Base-by-base conservation (phyloP, 371 early-diverging fungal genomes). In the Mucor irregularis region DNA sequence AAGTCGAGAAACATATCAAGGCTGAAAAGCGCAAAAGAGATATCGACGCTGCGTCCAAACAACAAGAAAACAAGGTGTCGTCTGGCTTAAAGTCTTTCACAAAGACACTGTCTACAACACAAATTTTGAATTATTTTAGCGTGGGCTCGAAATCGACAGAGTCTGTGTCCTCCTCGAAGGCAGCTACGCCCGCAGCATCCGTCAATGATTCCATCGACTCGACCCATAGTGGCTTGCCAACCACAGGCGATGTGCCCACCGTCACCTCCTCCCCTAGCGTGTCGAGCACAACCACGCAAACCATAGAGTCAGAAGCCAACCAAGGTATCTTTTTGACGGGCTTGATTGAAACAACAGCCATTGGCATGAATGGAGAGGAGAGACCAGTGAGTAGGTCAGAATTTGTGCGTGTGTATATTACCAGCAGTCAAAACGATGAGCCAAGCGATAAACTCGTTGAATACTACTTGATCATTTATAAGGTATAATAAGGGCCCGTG, bases 381-480 rank as follows among this genome's bases (percentile, higher is more conserved):
- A 61, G 50, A 16, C 50, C 52, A 0, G 50, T 53, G 4, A 62
- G 58, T 6, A 53, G 54, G 19, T 50, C 53, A 22, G 73, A 79
- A n/a, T 49, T 76, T 0, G 70, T 70, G 2, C 69, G 73, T n/a
- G 76, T 79, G 0, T 71, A 76, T 56, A 35, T 79, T 9, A 52
- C 51, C 26, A 69, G 65, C 33, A 21, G 38, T 19, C 28, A 58
- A 16, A 43, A 54, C 17, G 53, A 45, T 14, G 58, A 64, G 21
- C 46, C 42, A 51, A 62, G 56, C 21, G 53, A 67, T 9, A 56
- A 54, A 7, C 61, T 70, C 58, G 49, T 53, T 29, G 72, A 86
- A 56, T 79, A 82, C 35, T 77, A 76, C 47, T 61, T 80, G 8
- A 39, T 86, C 2, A 58, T 76, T 0, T 82, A 78, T 51, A 84